Percentiles rank a stretch among this genome's conserved stretches.
phyloP scores from a whole-genome alignment of 306 rosid species.

The Vigna reflexopilosa region DNA sequence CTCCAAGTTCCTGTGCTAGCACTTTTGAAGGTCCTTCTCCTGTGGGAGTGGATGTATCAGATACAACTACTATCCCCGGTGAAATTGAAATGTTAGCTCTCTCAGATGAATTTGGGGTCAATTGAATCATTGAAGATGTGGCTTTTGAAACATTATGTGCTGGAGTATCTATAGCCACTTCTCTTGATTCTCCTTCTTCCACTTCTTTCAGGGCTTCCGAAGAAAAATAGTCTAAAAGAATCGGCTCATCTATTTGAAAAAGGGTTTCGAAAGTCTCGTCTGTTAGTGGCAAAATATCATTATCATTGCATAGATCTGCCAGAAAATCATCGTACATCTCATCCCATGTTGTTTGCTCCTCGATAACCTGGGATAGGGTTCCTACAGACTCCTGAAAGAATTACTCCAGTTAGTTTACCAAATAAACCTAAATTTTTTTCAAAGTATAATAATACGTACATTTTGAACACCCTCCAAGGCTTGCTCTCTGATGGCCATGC shows the following conservation, averaged over 20 bases:
- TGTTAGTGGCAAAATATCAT: neutral
- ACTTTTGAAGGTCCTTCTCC: neutral
- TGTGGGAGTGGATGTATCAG: neutral
- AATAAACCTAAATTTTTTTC: neutral
- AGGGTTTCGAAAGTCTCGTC: neutral
- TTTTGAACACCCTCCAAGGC: neutral
- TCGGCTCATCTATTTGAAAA: neutral
- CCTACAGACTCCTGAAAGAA: neutral
- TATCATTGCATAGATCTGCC: neutral
- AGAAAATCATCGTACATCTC: neutral
- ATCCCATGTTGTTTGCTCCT: neutral
- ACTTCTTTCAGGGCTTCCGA: neutral
- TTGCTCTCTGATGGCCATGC: neutral
- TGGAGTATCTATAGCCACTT: neutral
- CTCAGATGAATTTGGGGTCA: neutral
- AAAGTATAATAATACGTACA: neutral
- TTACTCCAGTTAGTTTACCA: neutral
- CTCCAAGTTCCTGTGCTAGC: neutral
- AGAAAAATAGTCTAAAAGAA: neutral
- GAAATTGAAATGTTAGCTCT: neutral
- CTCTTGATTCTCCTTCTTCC: neutral
- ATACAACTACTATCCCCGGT: neutral
- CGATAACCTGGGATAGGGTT: neutral
- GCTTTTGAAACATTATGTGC: neutral
- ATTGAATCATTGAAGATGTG: neutral